phyloP scores from a whole-genome alignment of 129 eudicot species.

The Sambucus nigra region DNA sequence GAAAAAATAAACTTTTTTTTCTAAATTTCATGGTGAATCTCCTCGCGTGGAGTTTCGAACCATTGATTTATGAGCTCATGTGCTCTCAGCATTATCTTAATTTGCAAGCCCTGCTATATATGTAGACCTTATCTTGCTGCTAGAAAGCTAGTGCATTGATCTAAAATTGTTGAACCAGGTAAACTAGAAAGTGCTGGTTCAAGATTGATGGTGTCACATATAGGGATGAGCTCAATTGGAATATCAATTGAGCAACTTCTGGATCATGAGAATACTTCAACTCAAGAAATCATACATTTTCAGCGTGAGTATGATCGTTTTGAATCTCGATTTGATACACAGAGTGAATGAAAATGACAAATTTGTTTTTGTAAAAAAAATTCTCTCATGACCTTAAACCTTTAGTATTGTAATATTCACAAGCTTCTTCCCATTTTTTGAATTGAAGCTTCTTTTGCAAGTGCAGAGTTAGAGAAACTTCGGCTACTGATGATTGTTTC shows the following conservation, averaged over 20 bases:
- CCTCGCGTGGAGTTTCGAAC: too few relatives aligned
- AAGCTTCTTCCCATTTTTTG: neutral
- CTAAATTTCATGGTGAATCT: too few relatives aligned
- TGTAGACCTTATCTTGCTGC: neutral
- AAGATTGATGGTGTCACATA: conserved; percentile 27
- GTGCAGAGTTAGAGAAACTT: conserved; percentile 54
- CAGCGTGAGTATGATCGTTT: conserved; percentile 47
- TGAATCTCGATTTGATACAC: neutral
- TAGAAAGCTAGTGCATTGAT: neutral
- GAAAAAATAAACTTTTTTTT: too few relatives aligned
- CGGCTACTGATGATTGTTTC: conserved; percentile 43
- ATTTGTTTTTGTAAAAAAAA: too few relatives aligned
- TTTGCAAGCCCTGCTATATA: too few relatives aligned
- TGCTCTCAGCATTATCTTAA: too few relatives aligned
- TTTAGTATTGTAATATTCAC: neutral
- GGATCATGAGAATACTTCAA: conserved; percentile 39
- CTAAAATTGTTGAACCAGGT: conserved; percentile 24
- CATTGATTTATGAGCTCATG: too few relatives aligned
- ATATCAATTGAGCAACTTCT: conserved; percentile 48
- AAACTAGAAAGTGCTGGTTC: conserved; percentile 25
- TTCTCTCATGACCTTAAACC: too few relatives aligned
- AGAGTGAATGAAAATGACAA: too few relatives aligned
- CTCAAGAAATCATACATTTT: conserved; percentile 41
- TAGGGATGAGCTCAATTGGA: conserved; percentile 60
- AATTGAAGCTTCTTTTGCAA: neutral